Evolutionary conservation across 2,329 filamentous ascomycete species (phyloP).

Genomic region (Massarina eburnea): DNA sequence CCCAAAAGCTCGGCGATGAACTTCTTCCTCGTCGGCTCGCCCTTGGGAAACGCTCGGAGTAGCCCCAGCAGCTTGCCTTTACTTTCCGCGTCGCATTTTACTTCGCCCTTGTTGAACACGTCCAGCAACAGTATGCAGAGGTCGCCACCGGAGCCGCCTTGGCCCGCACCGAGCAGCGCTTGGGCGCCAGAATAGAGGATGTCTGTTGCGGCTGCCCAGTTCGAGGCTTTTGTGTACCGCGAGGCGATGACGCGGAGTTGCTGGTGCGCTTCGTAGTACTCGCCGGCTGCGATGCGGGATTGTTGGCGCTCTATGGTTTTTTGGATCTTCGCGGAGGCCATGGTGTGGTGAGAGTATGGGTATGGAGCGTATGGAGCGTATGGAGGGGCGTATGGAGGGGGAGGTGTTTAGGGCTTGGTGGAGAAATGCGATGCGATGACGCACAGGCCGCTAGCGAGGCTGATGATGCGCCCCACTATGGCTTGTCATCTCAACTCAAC

Average conservation of each 20-base stretch:
- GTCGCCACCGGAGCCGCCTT: slow-evolving; percentile 90
- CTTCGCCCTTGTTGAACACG: slow-evolving; percentile 83
- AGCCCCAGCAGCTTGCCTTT: slow-evolving; percentile 76
- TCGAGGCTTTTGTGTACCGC: slow-evolving; percentile 85
- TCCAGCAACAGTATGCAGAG: slow-evolving; percentile 85
- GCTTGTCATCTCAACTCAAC: slow-evolving; percentile 1
- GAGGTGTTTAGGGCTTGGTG: background rate
- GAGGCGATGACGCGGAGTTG: slow-evolving; percentile 94
- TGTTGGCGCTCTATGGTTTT: slow-evolving; percentile 71
- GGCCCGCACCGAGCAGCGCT: slow-evolving; percentile 85
- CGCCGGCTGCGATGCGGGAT: slow-evolving; percentile 72
- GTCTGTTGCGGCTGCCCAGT: slow-evolving; percentile 83
- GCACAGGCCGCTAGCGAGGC: slow-evolving; percentile 4
- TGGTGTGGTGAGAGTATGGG: too few species aligned
- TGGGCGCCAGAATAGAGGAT: slow-evolving; percentile 83
- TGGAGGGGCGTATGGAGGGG: background rate
- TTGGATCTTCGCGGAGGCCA: slow-evolving; percentile 57
- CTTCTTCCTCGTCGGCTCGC: slow-evolving; percentile 90
- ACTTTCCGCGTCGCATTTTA: slow-evolving; percentile 71
- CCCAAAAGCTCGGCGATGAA: slow-evolving; percentile 83
- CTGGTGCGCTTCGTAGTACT: slow-evolving; percentile 98
- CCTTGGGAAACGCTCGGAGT: slow-evolving; percentile 74
- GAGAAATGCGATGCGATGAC: slow-evolving; percentile 2
- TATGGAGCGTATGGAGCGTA: too few species aligned
- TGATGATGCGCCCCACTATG: background rate